Evolutionary conservation across 495 filamentous ascomycete species (phyloP), one percentile per base, ranked within the genome.

Genomic region (Aspergillus indologenus): DNA sequence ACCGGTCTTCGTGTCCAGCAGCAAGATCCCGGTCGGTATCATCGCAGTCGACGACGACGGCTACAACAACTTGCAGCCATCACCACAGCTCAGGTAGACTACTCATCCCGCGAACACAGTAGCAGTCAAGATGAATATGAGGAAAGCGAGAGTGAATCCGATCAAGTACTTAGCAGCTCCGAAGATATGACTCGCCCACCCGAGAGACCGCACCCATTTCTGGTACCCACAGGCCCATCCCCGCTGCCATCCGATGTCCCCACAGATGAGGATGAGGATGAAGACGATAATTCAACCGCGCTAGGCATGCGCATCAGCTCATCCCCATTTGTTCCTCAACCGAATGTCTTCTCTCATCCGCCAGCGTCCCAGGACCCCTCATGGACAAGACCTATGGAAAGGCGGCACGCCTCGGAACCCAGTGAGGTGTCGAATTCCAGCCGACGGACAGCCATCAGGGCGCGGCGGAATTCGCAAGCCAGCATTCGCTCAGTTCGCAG

Each of bases 71-170:
- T 76, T 14, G 71, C 72, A 24, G 71, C 76, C 21, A 63, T 79
- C 52, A 68, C 75, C 31, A 75, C 76, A 31, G 74, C 79, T 5
- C 79, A 82, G 48, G 81, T 82, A 22, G 69, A 78, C 61, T 70
- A 85, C 31, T 75, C 75, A 18, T 73, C 74, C 14, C 65, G 64
- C 8, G 74, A 75, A 31, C 65, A 72, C 15, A 76, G 71, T 58
- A 96, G 92, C 70, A 96, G 92, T 60, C 90, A 93, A 68, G 90
- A 93, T 62, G 90, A 94, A 78, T 92, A 94, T 63, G 88, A 90
- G 24, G 89, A 91, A 74, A 91, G 87, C 60, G 89, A 92, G 67
- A 90, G 87, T 71, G 90, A 92, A 60, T 89, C 90, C 19, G 92
- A 96, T 65, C 83, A 82, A 23, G 81, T 92, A 26, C 83, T 96